Conservation (phyloP, 2,329 filamentous ascomycete genomes). For the Colletotrichum higginsianum region DNA sequence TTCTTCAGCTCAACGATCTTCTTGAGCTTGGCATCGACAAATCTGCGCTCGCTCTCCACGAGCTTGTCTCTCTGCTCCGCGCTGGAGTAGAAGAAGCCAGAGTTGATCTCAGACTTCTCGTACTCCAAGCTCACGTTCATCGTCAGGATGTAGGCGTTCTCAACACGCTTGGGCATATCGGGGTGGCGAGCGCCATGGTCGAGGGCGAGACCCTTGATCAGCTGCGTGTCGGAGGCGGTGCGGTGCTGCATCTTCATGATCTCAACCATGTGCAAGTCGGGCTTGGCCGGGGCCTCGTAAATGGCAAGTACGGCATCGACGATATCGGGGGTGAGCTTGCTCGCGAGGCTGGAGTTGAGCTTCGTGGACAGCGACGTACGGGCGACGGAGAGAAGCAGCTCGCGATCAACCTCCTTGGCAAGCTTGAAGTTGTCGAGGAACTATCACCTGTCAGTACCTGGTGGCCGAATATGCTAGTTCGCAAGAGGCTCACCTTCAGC, state of each 20-base stretch:
- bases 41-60: constrained; percentile 95
- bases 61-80: constrained; percentile 98
- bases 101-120: constrained; percentile 99
- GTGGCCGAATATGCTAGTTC: not conserved
- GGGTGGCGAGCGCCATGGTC: constrained; percentile 97
- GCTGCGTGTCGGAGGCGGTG: constrained; percentile 93
- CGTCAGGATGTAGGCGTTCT: constrained; percentile 95
- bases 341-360: constrained; percentile 88
- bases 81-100: constrained; percentile 97
- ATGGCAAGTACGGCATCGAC: constrained; percentile 97
- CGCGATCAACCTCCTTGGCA: constrained; percentile 87
- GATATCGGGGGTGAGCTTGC: constrained; percentile 93
- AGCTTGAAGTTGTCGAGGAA: constrained; percentile 97
- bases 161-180: constrained; percentile 96
- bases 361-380: constrained; percentile 96
- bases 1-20: constrained; percentile 99
- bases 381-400: constrained; percentile 93
- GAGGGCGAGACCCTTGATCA: constrained; percentile 92
- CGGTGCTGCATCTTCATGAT: constrained; percentile 99
- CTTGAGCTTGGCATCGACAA: constrained; percentile 95
- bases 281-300: constrained; percentile 89
- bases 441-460: constrained; percentile 58
- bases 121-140: constrained; percentile 98
- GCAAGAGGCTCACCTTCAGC: constrained; percentile 74
- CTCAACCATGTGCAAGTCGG: constrained; percentile 98